A percentile compares a stretch with the other conserved stretches of the same genome.
Conservation (phyloP, 2,329 filamentous ascomycete genomes). For the Pestalotiopsis sp. region DNA sequence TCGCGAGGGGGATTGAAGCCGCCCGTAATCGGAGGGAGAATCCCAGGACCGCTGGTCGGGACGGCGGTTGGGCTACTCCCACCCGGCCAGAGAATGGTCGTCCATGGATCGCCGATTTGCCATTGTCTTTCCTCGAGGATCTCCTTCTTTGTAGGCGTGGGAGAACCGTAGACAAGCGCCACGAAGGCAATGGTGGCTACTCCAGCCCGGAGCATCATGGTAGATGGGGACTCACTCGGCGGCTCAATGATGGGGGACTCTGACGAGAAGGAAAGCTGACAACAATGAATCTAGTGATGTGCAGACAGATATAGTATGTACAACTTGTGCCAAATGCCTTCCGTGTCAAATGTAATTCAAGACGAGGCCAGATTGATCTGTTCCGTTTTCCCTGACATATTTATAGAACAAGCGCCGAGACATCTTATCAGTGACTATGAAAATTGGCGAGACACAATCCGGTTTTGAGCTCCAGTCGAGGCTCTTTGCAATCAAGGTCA, state of each 20-base stretch:
- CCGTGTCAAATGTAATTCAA: neutral
- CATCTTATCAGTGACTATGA: conserved; percentile 9
- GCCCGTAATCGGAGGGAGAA: conserved; percentile 15
- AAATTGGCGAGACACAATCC: conserved; percentile 19
- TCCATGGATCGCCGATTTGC: conserved; percentile 22
- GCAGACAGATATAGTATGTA: neutral
- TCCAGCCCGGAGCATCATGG: conserved; percentile 25
- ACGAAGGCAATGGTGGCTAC: conserved; percentile 27
- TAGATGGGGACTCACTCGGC: neutral
- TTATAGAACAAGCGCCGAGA: conserved; percentile 18
- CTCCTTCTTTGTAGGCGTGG: conserved; percentile 26
- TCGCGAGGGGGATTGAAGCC: conserved; percentile 1
- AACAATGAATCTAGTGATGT: neutral
- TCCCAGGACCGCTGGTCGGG: conserved; percentile 8
- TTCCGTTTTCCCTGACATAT: conserved; percentile 17
- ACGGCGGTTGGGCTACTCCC: conserved; percentile 6
- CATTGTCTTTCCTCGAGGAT: conserved; percentile 23
- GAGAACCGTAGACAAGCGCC: conserved; percentile 27
- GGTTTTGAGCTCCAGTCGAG: neutral
- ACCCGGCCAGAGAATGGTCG: conserved; percentile 9
- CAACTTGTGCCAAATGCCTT: neutral
- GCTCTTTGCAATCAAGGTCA: conserved; percentile 22
- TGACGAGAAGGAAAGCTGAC: neutral
- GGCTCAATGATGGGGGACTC: neutral
- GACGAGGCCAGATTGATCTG: conserved; percentile 16